Conservation (phyloP, 75 land plant species). For the Larix kaempferi region DNA sequence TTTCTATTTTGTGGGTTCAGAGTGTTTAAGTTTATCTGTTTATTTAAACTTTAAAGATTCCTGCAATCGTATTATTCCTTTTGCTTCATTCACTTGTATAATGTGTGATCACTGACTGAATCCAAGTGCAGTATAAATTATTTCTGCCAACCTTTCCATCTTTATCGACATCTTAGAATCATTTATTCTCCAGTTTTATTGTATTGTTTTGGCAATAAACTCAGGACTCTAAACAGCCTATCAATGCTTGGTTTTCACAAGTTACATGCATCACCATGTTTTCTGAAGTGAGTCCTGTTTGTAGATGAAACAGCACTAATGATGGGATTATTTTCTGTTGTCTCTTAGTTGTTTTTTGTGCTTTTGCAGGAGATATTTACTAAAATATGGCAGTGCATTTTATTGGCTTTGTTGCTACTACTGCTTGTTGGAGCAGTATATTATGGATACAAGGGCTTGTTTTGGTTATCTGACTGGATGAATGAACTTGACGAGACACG, state of each 20-base stretch:
- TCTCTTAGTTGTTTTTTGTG: background rate
- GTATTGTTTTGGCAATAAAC: background rate
- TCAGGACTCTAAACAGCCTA: background rate
- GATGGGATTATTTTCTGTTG: background rate
- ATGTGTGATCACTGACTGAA: background rate
- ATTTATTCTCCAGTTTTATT: background rate
- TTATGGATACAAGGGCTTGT: conserved; percentile 67
- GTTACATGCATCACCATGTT: background rate
- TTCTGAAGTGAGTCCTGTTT: background rate
- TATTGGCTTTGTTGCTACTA: conserved; percentile 27
- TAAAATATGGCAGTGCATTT: conserved; percentile 23
- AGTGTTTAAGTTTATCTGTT: no score
- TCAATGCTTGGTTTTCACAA: background rate
- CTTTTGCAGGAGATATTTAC: conserved; percentile 44
- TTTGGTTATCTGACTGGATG: conserved; percentile 85
- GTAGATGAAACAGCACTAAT: background rate
- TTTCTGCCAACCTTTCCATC: background rate
- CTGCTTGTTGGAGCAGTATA: conserved; percentile 24
- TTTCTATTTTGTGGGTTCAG: no score
- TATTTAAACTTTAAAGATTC: no score
- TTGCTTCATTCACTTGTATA: background rate
- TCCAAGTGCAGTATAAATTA: background rate
- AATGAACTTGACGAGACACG: conserved; percentile 57
- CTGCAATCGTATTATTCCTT: background rate
- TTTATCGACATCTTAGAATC: background rate